These are phyloP conservation scores for Globisporangium rhizosaccharum DNA, from an alignment of 352 stramenopile species.

Conservation along the genomic window DNA sequence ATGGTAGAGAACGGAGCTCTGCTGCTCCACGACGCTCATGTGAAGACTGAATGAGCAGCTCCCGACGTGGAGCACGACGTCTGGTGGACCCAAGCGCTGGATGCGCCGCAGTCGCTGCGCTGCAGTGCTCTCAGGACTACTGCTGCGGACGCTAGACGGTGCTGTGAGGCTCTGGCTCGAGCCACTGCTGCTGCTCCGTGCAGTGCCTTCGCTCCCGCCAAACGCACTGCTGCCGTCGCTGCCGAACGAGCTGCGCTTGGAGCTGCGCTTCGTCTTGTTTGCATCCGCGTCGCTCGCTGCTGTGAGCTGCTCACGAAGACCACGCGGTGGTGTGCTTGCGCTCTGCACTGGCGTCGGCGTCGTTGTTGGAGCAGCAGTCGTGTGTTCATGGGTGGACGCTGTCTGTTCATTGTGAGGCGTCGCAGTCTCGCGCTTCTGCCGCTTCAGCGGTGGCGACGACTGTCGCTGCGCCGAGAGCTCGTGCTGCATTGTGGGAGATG, in stretches of 20 bases:
- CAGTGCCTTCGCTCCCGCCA: slow-evolving; percentile 2
- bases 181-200: neutral
- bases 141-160: neutral
- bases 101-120: neutral
- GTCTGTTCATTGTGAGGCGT: neutral
- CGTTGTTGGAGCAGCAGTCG: neutral
- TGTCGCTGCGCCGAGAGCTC: no score
- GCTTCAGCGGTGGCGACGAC: neutral
- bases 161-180: neutral
- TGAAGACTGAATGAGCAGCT: slow-evolving; percentile 48
- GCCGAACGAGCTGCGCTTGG: slow-evolving; percentile 5
- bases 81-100: slow-evolving; percentile 8
- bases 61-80: slow-evolving; percentile 46
- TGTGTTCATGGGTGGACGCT: neutral
- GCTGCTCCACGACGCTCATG: slow-evolving; percentile 21
- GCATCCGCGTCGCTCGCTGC: neutral
- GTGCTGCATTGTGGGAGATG: no score
- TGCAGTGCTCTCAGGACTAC: neutral
- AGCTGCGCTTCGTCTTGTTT: no score
- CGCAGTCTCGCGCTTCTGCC: neutral
- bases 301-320: neutral
- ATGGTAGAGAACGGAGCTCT: slow-evolving; percentile 33
- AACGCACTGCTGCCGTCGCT: slow-evolving; percentile 8
- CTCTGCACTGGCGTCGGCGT: neutral
- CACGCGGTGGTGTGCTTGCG: neutral